These are phyloP conservation scores for Colletotrichum spinosum DNA, from an alignment of 2,329 filamentous ascomycete species.

Conservation along the genomic window DNA sequence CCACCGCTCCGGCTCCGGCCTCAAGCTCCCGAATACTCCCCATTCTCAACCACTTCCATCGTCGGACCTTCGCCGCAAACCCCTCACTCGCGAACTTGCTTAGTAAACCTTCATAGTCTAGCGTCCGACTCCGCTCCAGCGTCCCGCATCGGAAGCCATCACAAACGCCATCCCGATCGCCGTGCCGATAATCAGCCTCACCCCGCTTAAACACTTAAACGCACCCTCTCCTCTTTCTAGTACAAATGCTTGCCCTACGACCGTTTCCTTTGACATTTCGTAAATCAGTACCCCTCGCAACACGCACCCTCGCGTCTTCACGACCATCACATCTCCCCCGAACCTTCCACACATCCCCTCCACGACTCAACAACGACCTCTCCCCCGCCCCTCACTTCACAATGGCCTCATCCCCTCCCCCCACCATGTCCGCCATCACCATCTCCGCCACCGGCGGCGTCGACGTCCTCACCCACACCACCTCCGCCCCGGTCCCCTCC, in stretches of 20 bases:
- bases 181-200: neutral
- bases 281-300: neutral
- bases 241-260: neutral
- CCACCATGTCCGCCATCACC: conserved; percentile 78
- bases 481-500: conserved; percentile 77
- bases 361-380: neutral
- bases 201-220: conserved; percentile 9
- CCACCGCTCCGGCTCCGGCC: conserved; percentile 12
- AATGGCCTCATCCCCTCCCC: conserved; percentile 24
- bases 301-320: neutral
- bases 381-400: conserved; percentile 26
- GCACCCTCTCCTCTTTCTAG: too few relatives aligned
- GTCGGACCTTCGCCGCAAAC: neutral
- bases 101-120: neutral
- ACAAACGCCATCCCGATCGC: neutral
- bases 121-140: neutral
- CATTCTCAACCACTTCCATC: neutral
- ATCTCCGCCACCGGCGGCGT: conserved; percentile 78
- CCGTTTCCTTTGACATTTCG: neutral
- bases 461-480: conserved; percentile 78
- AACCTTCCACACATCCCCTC: neutral
- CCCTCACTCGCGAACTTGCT: conserved; percentile 1
- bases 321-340: neutral
- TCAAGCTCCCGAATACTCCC: neutral
- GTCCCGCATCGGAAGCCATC: conserved; percentile 3